Evolutionary conservation across 1,139 yeast species (phyloP), one percentile per base, ranked within the genome.

Genomic region (Sugiyamaella japonica): DNA sequence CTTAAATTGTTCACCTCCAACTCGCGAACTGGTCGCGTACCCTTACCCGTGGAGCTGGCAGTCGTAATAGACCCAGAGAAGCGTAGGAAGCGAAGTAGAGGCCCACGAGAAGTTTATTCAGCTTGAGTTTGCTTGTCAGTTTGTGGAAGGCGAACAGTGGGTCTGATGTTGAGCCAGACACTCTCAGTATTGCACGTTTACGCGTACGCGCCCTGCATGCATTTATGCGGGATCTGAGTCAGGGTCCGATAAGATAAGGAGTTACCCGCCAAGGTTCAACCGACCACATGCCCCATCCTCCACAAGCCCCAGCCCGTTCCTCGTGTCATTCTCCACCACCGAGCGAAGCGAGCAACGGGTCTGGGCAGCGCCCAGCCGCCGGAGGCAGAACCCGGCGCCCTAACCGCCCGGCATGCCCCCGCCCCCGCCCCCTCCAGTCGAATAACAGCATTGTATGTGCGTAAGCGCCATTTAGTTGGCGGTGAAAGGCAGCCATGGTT

Each of bases 401-500:
- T 13, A 9, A 44, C n/a, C 39, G 31, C 23, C 15, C 5, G 25
- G n/a, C n/a, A n/a, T n/a, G n/a, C n/a, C n/a, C n/a, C n/a, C n/a
- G n/a, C n/a, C n/a, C n/a, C n/a, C n/a, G n/a, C n/a, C n/a, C n/a
- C n/a, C n/a, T 12, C 17, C 23, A 31, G 7, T 28, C 25, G 12
- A 5, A 31, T 43, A 43, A 16, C 4, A 3, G 28, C 23, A 43
- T n/a, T 43, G 16, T 32, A 44, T 17, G 9, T 2, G 8, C 17
- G 32, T 44, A 44, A 17, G 31, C 3, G 48, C 25, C 41, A n/a
- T 12, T 16, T 12, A 8, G 16, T 32, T n/a, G 28, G 48, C 17
- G 28, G 48, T 44, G 32, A 16, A 32, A 34, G 32, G 29, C 16
- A 9, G 41, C 23, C 41, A 38, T 16, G 48, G 5, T 16, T 44